These are phyloP conservation scores for Dendryphion nanum DNA, from an alignment of 2,329 filamentous ascomycete species.

Conservation along the genomic window DNA sequence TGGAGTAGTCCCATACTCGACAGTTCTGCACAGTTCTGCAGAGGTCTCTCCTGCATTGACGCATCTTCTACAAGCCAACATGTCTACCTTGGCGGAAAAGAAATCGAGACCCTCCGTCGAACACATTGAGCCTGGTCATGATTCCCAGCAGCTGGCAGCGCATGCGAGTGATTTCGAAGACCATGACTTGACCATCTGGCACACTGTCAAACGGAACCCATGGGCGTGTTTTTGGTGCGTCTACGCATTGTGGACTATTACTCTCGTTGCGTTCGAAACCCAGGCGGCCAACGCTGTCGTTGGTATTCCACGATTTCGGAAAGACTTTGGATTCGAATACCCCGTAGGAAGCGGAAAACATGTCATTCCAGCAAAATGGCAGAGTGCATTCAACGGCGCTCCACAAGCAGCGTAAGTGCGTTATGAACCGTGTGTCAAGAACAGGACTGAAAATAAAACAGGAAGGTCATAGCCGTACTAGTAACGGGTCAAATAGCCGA, in stretches of 20 bases:
- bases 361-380: conserved; percentile 46
- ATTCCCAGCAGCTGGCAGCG: neutral
- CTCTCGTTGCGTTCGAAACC: conserved; percentile 44
- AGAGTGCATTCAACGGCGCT: conserved; percentile 45
- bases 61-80: no score
- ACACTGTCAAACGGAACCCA: conserved; percentile 23
- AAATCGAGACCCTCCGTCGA: no score
- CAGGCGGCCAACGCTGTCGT: conserved; percentile 44
- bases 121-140: neutral
- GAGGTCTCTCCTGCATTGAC: no score
- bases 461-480: conserved; percentile 32
- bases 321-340: conserved; percentile 44
- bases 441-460: neutral
- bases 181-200: conserved; percentile 21
- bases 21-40: no score
- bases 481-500: conserved; percentile 38
- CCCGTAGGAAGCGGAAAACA: conserved; percentile 24
- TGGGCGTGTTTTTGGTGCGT: conserved; percentile 38
- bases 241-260: conserved; percentile 41
- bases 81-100: no score
- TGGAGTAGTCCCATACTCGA: no score
- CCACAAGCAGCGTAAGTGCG: conserved; percentile 39
- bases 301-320: conserved; percentile 45
- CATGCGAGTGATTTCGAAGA: conserved; percentile 9
- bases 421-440: no score